phyloP scores from a whole-genome alignment of 768 basidiomycete genomes.

The Boletus eberwhitei region DNA sequence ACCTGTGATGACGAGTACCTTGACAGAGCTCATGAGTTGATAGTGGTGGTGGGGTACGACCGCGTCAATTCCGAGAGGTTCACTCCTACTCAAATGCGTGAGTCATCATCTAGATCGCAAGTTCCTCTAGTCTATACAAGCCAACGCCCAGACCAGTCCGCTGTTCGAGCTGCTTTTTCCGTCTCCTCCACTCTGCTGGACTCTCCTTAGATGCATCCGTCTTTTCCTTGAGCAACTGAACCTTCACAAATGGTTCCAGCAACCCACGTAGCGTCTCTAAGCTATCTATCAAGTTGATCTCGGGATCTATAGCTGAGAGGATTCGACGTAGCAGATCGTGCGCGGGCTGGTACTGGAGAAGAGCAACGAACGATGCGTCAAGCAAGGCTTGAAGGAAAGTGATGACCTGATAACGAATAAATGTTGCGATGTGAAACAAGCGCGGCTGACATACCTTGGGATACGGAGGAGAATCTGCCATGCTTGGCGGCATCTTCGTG shows the following conservation, averaged over 20 bases:
- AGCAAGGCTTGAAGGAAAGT: slow-evolving; percentile 62
- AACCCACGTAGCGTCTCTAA: slow-evolving; percentile 57
- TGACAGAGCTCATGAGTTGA: slow-evolving; percentile 22
- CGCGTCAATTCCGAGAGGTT: no score
- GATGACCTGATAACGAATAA: slow-evolving; percentile 49
- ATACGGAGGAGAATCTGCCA: slow-evolving; percentile 23
- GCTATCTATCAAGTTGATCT: slow-evolving; percentile 47
- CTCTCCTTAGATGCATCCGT: slow-evolving; percentile 33
- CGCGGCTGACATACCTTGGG: slow-evolving; percentile 39
- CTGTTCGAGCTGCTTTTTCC: slow-evolving; percentile 52
- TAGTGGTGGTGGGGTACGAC: no score
- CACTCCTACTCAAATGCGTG: no score
- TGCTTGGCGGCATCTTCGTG: slow-evolving; percentile 12
- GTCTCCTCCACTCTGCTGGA: slow-evolving; percentile 47
- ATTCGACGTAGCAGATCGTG: slow-evolving; percentile 51
- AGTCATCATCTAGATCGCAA: slow-evolving; percentile 43
- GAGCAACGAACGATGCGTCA: slow-evolving; percentile 66
- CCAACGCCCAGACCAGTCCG: slow-evolving; percentile 54
- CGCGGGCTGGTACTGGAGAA: slow-evolving; percentile 62
- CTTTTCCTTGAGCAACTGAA: slow-evolving; percentile 49
- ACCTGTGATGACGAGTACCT: slow-evolving; percentile 29
- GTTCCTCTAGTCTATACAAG: slow-evolving; percentile 69
- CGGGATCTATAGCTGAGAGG: slow-evolving; percentile 50
- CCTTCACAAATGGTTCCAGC: slow-evolving; percentile 58
- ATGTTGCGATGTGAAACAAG: slow-evolving; percentile 27